These are phyloP conservation scores for Hirschfeldia incana DNA, from an alignment of 345 rosid genomes.

Conservation along the genomic window DNA sequence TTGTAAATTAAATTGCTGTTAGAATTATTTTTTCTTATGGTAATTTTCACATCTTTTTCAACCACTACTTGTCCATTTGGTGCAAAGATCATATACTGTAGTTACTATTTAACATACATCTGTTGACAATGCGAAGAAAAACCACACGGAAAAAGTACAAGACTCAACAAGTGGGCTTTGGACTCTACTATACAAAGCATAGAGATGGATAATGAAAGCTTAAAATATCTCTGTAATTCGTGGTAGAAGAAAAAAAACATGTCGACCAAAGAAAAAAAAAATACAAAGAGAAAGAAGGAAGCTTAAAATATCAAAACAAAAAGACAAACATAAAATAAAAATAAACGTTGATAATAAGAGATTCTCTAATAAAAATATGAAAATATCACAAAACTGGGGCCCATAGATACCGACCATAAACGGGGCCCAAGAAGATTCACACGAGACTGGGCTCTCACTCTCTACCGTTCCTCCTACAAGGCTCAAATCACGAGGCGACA, in stretches of 20 bases:
- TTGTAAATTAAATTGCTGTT: conserved; percentile 12
- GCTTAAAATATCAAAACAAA: conserved; percentile 29
- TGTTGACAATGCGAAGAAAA: not conserved
- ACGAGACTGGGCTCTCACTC: conserved; percentile 29
- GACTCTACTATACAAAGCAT: not conserved
- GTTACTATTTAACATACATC: not conserved
- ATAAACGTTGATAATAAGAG: conserved; percentile 22
- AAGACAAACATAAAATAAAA: conserved; percentile 15
- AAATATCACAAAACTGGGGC: conserved; percentile 27
- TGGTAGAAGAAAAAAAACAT: conserved; percentile 2
- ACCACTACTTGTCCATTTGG: not conserved
- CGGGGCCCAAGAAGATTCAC: conserved; percentile 22
- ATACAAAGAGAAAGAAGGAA: conserved; percentile 12
- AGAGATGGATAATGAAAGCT: not conserved
- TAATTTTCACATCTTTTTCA: not conserved
- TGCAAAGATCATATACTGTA: not conserved
- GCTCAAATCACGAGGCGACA: conserved; percentile 35
- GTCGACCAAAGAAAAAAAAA: conserved; percentile 14
- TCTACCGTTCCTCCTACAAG: conserved; percentile 34
- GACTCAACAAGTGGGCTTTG: conserved; percentile 23
- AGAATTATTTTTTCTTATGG: conserved; percentile 1
- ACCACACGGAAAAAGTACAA: not conserved
- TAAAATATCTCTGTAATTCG: conserved; percentile 16
- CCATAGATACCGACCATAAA: conserved; percentile 18
- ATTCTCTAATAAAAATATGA: not conserved